Evolutionary conservation across 139 green algal species (phyloP).

Genomic region (Micractinium conductrix): DNA sequence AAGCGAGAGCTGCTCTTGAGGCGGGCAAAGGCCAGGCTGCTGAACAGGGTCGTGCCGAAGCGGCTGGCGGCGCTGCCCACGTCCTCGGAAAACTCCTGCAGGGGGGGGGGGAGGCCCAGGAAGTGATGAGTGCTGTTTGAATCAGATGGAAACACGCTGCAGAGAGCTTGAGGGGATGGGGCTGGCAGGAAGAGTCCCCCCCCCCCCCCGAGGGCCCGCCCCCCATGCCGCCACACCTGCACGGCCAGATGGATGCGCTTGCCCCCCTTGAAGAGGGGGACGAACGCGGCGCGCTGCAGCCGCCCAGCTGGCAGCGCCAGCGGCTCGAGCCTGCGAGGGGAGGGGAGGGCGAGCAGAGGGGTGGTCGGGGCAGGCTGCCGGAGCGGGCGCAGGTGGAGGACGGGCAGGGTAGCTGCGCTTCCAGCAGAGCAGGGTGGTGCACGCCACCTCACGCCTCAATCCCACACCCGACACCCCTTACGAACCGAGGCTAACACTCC

Average conservation of each 20-base stretch:
- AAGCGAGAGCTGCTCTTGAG: background rate
- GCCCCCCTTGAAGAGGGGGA: constrained; percentile 45
- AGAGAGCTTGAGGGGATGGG: background rate
- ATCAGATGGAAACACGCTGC: background rate
- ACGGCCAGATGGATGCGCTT: constrained; percentile 64
- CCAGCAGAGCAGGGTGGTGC: too few species aligned
- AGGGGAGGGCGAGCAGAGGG: background rate
- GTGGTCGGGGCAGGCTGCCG: too few species aligned
- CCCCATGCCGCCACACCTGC: background rate
- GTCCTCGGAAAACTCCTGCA: constrained; percentile 52
- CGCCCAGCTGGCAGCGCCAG: constrained; percentile 30
- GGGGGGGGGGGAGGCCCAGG: too few species aligned
- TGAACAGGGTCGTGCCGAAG: constrained; percentile 35
- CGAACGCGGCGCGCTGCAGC: constrained; percentile 24
- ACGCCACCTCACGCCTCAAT: background rate
- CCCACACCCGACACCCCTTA: too few species aligned
- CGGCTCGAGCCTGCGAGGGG: constrained; percentile 66
- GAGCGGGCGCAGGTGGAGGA: too few species aligned
- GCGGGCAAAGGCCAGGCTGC: constrained; percentile 31
- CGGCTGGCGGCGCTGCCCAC: constrained; percentile 46
- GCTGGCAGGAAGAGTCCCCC: background rate
- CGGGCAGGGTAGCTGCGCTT: background rate
- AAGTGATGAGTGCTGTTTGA: background rate
- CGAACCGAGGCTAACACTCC: background rate
- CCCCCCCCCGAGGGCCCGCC: background rate